A percentile compares a stretch with the other conserved stretches of the same genome.
These are phyloP conservation scores for Kandelia obovata DNA, from an alignment of 345 rosid genomes.

Conservation along the genomic window DNA sequence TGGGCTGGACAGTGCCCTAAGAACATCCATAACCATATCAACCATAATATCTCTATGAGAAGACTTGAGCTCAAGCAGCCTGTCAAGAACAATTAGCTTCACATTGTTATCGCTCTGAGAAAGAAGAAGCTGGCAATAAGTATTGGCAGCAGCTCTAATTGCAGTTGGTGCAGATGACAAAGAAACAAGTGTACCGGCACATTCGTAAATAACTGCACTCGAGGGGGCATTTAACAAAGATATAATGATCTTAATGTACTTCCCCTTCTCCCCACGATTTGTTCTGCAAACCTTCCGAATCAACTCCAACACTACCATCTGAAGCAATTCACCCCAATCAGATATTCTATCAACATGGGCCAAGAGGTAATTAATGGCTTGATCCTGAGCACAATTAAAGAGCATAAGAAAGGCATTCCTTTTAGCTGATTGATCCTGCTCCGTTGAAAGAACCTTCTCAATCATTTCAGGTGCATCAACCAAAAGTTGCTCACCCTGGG, in stretches of 20 bases:
- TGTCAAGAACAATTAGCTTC: conserved; percentile 82
- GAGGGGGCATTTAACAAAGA: conserved; percentile 71
- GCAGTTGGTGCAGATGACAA: conserved; percentile 91
- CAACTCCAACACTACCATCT: conserved; percentile 75
- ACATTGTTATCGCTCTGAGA: conserved; percentile 93
- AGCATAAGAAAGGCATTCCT: conserved; percentile 78
- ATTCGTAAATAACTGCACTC: conserved; percentile 66
- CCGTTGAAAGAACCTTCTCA: conserved; percentile 60
- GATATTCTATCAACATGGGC: conserved; percentile 60
- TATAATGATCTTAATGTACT: conserved; percentile 66
- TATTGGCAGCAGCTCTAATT: conserved; percentile 75
- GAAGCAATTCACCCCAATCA: conserved; percentile 71
- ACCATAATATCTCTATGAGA: conserved; percentile 78
- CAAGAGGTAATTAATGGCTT: conserved; percentile 58
- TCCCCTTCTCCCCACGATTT: conserved; percentile 61
- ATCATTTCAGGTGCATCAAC: conserved; percentile 78
- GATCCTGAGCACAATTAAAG: conserved; percentile 66
- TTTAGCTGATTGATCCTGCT: conserved; percentile 72
- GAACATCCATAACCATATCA: conserved; percentile 85
- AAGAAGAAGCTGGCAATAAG: conserved; percentile 75
- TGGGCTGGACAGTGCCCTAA: conserved; percentile 85
- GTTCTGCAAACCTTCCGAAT: conserved; percentile 69
- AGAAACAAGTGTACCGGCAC: conserved; percentile 79
- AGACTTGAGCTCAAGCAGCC: conserved; percentile 68
- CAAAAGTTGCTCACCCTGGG: conserved; percentile 68